Evolutionary conservation across 2,329 filamentous ascomycete species (phyloP).

Genomic region (Teratosphaeria viscida): DNA sequence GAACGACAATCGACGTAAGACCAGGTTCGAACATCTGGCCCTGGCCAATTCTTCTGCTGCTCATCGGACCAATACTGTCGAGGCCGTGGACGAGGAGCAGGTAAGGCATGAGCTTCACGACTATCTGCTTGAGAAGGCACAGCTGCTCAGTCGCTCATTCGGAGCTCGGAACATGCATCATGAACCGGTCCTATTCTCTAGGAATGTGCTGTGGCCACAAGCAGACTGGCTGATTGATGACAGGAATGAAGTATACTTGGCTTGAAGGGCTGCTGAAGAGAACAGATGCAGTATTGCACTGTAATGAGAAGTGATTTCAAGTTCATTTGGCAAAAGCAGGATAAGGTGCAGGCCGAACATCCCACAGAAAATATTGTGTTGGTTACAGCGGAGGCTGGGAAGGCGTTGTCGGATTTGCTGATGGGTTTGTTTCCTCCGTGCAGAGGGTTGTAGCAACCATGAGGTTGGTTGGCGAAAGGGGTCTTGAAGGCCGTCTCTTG

Average conservation of each 20-base stretch:
- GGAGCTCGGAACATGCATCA: constrained; percentile 34
- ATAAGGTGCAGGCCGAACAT: constrained; percentile 31
- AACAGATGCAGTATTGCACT: not conserved
- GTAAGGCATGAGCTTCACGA: constrained; percentile 30
- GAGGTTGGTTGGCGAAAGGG: no score
- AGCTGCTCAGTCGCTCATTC: constrained; percentile 24
- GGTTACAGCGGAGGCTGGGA: no score
- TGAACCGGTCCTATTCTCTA: constrained; percentile 32
- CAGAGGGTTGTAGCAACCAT: no score
- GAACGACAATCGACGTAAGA: constrained; percentile 41
- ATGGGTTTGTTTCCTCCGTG: no score
- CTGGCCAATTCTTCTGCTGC: constrained; percentile 26
- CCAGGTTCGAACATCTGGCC: constrained; percentile 31
- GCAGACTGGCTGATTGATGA: constrained; percentile 29
- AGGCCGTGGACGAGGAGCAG: constrained; percentile 28
- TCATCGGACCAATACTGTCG: constrained; percentile 32
- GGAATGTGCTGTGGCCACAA: constrained; percentile 36
- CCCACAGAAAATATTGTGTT: no score
- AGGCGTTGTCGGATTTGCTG: no score
- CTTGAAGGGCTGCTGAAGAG: not conserved
- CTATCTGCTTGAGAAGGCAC: constrained; percentile 29
- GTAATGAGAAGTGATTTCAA: not conserved
- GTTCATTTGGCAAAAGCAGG: constrained; percentile 37
- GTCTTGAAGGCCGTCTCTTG: no score
- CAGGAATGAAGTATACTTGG: constrained; percentile 4